Conservation (phyloP, 2,329 filamentous ascomycete species). For the Neonectria neomacrospora region DNA sequence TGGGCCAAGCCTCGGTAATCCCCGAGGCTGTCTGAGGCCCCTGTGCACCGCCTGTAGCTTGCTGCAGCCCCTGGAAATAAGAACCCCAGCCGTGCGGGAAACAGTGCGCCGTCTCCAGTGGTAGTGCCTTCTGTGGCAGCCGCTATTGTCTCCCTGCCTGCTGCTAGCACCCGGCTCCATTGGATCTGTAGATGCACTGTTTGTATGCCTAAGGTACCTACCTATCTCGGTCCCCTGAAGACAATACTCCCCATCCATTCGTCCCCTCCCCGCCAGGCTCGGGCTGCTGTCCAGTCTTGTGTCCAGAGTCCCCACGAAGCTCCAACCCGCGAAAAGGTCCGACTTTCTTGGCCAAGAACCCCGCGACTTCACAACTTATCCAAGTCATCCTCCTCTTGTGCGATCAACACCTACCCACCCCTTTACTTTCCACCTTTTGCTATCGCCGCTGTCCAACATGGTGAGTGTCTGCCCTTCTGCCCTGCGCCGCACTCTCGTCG, state of each 20-base stretch:
- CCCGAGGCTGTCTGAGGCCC: not conserved
- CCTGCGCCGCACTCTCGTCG: constrained; percentile 12
- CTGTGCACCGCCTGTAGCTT: not conserved
- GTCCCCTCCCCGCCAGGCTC: constrained; percentile 15
- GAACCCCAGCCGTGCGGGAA: constrained; percentile 6
- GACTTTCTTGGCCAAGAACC: constrained; percentile 45
- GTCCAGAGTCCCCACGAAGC: constrained; percentile 42
- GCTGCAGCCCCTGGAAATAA: constrained; percentile 2
- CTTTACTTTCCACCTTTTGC: constrained; percentile 34
- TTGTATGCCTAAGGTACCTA: constrained; percentile 25
- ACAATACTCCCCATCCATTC: constrained; percentile 20
- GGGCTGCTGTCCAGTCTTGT: constrained; percentile 5
- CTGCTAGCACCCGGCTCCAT: not conserved
- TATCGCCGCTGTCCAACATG: constrained; percentile 43
- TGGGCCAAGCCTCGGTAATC: constrained; percentile 1
- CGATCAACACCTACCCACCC: constrained; percentile 41
- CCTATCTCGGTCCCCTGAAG: constrained; percentile 10
- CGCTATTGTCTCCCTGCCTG: not conserved
- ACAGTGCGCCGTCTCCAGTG: constrained; percentile 11
- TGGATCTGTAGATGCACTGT: not conserved
- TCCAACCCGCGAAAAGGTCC: constrained; percentile 46
- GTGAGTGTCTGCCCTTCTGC: constrained; percentile 38
- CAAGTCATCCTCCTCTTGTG: constrained; percentile 45
- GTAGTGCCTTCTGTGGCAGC: constrained; percentile 3
- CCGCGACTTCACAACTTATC: constrained; percentile 46